These are phyloP conservation scores for Colletotrichum agaves DNA, from an alignment of 2,329 filamentous ascomycete genomes.

Conservation along the genomic window DNA sequence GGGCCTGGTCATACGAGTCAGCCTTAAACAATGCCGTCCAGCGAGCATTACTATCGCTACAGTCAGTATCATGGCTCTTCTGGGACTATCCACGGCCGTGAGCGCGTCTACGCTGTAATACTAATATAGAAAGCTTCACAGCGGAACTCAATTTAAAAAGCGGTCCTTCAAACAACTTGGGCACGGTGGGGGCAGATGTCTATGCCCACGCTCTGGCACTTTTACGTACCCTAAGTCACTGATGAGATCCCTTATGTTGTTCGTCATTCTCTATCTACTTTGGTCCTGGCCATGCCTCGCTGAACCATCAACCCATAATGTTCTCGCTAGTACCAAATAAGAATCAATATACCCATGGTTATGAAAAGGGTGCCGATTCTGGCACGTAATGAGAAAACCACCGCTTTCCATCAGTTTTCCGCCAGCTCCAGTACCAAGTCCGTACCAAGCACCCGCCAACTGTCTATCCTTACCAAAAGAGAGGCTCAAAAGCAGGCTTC, in stretches of 20 bases:
- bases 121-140: not conserved
- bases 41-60: no score
- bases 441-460: not conserved
- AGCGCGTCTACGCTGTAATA: not conserved
- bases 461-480: constrained; percentile 18
- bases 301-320: no score
- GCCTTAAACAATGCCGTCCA: no score
- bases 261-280: no score
- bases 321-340: not conserved
- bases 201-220: no score
- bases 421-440: not conserved
- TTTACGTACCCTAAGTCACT: no score
- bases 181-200: not conserved
- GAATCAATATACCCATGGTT: not conserved
- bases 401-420: not conserved
- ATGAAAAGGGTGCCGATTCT: not conserved
- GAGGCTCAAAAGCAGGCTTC: not conserved
- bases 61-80: not conserved
- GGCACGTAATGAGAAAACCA: not conserved
- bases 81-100: no score
- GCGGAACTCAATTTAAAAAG: no score
- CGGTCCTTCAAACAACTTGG: not conserved
- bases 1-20: no score
- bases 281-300: no score
- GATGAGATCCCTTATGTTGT: no score